A percentile compares a stretch with the other conserved stretches of the same genome.
Evolutionary conservation across 208 protist species (phyloP).

Genomic region (Leishmania turanica): DNA sequence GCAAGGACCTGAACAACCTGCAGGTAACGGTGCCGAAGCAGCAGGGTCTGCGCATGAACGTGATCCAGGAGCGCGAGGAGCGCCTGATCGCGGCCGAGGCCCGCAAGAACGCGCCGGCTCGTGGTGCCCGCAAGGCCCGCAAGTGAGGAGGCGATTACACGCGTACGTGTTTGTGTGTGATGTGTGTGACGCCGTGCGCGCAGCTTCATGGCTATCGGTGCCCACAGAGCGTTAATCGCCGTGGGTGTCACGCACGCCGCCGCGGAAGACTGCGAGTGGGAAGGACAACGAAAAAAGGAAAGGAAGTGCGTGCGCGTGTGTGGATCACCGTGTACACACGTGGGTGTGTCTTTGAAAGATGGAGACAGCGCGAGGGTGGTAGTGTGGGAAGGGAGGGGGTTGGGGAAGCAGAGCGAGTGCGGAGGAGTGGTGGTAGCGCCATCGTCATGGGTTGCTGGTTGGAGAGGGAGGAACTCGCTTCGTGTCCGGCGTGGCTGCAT

Average conservation of each 20-base stretch:
- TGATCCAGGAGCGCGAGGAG: conserved; percentile 90
- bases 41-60: conserved; percentile 94
- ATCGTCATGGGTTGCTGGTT: background rate
- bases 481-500: background rate
- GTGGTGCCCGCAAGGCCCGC: conserved; percentile 53
- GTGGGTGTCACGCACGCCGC: background rate
- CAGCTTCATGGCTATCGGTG: background rate
- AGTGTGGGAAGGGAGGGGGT: background rate
- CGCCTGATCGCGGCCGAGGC: conserved; percentile 79
- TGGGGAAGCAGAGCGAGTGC: background rate
- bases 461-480: background rate
- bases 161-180: background rate
- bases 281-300: background rate
- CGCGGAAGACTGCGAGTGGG: background rate
- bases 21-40: conserved; percentile 96
- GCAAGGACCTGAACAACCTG: conserved; percentile 89
- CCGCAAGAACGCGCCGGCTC: conserved; percentile 52
- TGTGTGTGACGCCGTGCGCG: background rate
- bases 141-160: conserved; percentile 34
- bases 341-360: no score
- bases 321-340: background rate
- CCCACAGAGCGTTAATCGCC: background rate
- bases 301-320: background rate
- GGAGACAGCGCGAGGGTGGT: no score
- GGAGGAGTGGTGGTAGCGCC: no score